phyloP scores from a whole-genome alignment of 2,329 filamentous ascomycete genomes.

The Colletotrichum melonis region DNA sequence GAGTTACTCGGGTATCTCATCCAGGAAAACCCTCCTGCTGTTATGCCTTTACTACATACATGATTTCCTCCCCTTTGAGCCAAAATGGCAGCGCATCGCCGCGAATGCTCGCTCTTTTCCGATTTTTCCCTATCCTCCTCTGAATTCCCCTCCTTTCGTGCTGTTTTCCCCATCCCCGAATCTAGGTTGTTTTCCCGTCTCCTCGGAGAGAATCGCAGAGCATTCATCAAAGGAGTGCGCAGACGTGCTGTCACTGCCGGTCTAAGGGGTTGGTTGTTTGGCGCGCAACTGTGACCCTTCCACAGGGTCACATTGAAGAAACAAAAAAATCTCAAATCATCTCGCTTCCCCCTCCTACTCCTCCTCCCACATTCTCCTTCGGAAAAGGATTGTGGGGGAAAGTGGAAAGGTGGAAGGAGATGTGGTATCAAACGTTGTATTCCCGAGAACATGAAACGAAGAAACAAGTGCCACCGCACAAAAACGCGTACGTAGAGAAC shows the following conservation, averaged over 20 bases:
- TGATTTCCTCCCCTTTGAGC: neutral
- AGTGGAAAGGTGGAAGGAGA: neutral
- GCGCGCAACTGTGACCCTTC: neutral
- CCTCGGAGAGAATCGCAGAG: neutral
- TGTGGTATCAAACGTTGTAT: slow-evolving; percentile 35
- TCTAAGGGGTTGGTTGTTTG: neutral
- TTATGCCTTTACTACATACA: slow-evolving; percentile 11
- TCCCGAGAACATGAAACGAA: slow-evolving; percentile 33
- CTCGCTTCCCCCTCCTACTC: neutral
- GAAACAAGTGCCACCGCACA: neutral
- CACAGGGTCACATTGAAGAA: neutral
- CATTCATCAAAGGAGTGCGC: neutral
- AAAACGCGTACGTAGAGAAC: neutral
- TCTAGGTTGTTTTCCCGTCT: slow-evolving; percentile 1
- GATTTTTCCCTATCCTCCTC: neutral
- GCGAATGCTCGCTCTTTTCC: neutral
- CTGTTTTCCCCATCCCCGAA: neutral
- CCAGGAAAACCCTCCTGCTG: slow-evolving; percentile 22
- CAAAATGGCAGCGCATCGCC: neutral
- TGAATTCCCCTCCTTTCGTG: neutral
- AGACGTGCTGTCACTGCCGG: slow-evolving; percentile 17
- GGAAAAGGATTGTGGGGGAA: neutral
- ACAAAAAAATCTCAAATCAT: slow-evolving; percentile 16
- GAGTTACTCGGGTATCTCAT: slow-evolving; percentile 34
- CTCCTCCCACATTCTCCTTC: neutral